Base-by-base conservation (phyloP, 2,329 filamentous ascomycete species). In the Neodidymelliopsis sp. region DNA sequence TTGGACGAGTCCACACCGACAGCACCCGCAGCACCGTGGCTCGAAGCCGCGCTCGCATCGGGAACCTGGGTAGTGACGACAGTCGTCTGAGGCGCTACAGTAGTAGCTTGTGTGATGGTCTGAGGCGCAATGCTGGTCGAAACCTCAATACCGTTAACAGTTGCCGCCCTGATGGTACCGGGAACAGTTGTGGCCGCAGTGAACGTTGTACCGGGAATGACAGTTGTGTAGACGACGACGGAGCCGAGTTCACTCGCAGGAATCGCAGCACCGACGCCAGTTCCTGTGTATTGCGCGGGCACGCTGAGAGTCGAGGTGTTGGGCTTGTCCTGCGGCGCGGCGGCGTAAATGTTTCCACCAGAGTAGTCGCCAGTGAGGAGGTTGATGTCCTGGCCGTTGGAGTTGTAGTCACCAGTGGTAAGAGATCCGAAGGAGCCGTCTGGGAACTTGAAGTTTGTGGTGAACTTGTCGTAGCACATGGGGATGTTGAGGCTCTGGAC, bases 381-480 rank as follows among this genome's bases (percentile, higher is more conserved):
- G 56, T 81, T 77, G n/a, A 73, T 74, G 1, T 47, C 65, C 19
- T 71, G 69, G 18, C 71, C 71, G 7, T 60, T 58, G 3, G 72
- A 73, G n/a, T 54, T 70, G 58, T 79, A 81, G 12, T 73, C 55
- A 10, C 77, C 79, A 0, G 67, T 70, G 1, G 69, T 71, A n/a
- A 81, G 64, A 2, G 74, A 77, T 10, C 79, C 79, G 40, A 71
- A 77, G 12, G 77, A 76, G 24, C 73, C 74, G 49, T 79, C 78
- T 2, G 75, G 63, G 37, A 81, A 75, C 42, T 73, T 73, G 57
- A 67, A 81, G 54, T 80, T 76, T 13, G 79, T 81, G 4, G 79
- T 81, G 66, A 78, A 81, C 44, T 74, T 74, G 62, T 81, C 79
- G 66, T 79, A 81, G 68, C 78, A 81, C 65, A 80, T 78, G 2